These are phyloP conservation scores for Onygena corvina DNA, from an alignment of 2,329 filamentous ascomycete genomes.

Conservation along the genomic window DNA sequence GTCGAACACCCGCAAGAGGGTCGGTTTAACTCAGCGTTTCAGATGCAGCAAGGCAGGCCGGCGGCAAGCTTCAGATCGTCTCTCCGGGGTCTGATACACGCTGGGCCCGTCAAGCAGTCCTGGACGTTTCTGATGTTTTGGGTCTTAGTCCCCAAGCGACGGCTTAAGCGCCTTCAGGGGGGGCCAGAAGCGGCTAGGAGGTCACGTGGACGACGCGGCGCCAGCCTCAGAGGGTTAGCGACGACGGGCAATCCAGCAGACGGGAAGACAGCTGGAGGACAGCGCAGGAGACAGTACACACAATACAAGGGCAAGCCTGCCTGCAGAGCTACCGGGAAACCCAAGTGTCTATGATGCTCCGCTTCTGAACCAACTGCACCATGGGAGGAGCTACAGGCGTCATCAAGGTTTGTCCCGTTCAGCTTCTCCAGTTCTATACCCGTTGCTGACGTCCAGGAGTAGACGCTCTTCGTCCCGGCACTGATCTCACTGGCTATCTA, in stretches of 20 bases:
- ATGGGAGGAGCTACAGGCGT: constrained; percentile 1
- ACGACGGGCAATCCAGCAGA: no score
- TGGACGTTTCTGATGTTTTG: no score
- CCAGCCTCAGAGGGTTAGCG: not conserved
- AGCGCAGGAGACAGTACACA: not conserved
- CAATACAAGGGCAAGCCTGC: not conserved
- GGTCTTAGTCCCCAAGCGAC: not conserved
- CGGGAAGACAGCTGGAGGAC: not conserved
- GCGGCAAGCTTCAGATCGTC: not conserved
- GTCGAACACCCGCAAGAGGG: not conserved
- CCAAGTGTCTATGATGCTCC: not conserved
- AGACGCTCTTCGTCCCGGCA: constrained; percentile 61
- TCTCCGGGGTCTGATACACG: not conserved
- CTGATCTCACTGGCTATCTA: constrained; percentile 59
- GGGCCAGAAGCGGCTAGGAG: constrained; percentile 2
- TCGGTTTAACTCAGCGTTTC: not conserved
- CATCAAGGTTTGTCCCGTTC: constrained; percentile 3
- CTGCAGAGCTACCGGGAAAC: not conserved
- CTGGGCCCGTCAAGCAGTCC: not conserved
- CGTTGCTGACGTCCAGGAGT: not conserved
- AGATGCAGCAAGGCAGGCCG: not conserved
- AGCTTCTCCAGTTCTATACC: no score
- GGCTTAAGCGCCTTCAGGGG: not conserved
- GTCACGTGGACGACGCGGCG: not conserved
- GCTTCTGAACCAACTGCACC: not conserved